Evolutionary conservation across 1,284 basidiomycete species (phyloP).

Genomic region (Irpex sp.): DNA sequence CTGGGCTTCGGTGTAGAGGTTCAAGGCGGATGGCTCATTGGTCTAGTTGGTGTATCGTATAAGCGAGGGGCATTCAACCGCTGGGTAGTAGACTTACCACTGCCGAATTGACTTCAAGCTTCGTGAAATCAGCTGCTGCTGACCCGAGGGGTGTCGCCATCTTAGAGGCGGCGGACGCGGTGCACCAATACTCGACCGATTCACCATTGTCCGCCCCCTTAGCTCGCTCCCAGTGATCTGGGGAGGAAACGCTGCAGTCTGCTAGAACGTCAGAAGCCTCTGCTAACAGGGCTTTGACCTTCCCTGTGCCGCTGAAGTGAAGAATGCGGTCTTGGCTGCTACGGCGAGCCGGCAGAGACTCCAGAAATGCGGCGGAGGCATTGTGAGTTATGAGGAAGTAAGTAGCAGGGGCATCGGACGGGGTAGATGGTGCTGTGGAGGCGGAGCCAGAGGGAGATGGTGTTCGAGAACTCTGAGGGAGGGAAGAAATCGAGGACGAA

Average conservation of each 20-base stretch:
- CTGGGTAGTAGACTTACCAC: neutral
- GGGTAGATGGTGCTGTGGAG: conserved; percentile 19
- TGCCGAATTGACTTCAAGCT: conserved; percentile 6
- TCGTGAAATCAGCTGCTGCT: conserved; percentile 10
- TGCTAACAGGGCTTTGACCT: conserved; percentile 11
- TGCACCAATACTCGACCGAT: conserved; percentile 16
- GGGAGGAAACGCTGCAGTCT: conserved; percentile 14
- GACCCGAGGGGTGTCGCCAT: neutral
- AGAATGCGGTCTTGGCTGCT: conserved; percentile 20
- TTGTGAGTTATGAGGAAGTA: conserved; percentile 19
- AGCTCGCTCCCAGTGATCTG: conserved; percentile 17
- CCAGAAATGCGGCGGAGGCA: conserved; percentile 14
- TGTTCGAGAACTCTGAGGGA: conserved; percentile 11
- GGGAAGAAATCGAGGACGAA: conserved; percentile 15
- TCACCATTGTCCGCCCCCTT: conserved; percentile 9
- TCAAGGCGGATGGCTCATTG: conserved; percentile 12
- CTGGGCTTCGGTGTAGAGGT: conserved; percentile 17
- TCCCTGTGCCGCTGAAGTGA: conserved; percentile 16
- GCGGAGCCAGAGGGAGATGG: conserved; percentile 13
- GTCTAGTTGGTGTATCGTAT: conserved; percentile 3
- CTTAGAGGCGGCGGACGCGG: conserved; percentile 9
- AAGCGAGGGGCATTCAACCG: neutral
- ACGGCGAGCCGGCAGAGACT: conserved; percentile 13
- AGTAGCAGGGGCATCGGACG: conserved; percentile 7
- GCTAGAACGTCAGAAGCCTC: conserved; percentile 16